Conservation (phyloP, 495 filamentous ascomycete species). For the Parathielavia appendiculata region DNA sequence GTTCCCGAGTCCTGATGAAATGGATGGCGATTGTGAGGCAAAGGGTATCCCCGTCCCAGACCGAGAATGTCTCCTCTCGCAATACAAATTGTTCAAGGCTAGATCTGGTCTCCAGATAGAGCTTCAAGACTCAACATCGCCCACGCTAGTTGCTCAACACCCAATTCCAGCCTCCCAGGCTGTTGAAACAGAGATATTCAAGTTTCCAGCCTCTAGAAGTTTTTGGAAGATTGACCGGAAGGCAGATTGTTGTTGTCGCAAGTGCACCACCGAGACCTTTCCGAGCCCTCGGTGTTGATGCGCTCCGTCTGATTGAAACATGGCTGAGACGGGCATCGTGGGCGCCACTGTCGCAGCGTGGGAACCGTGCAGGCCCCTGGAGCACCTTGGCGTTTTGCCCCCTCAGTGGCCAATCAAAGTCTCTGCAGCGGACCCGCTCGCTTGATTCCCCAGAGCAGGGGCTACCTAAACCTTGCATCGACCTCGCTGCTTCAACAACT, state of each 20-base stretch:
- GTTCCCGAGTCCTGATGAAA: background rate
- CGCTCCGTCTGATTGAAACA: slow-evolving; percentile 35
- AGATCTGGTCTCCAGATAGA: no score
- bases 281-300: slow-evolving; percentile 18
- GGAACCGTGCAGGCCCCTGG: slow-evolving; percentile 18
- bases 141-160: no score
- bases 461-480: slow-evolving; percentile 9
- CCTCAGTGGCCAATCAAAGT: slow-evolving; percentile 19
- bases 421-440: background rate
- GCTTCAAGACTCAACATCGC: no score
- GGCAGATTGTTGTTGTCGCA: slow-evolving; percentile 23
- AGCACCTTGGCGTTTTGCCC: slow-evolving; percentile 22
- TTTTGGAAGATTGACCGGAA: slow-evolving; percentile 14
- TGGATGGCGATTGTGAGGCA: slow-evolving; percentile 4
- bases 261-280: slow-evolving; percentile 10
- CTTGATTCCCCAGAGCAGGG: slow-evolving; percentile 1
- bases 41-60: background rate
- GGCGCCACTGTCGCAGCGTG: slow-evolving; percentile 26
- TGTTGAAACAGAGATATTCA: no score
- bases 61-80: background rate
- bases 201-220: no score
- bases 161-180: no score
- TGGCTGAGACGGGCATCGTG: slow-evolving; percentile 30
- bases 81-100: background rate
- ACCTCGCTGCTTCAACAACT: slow-evolving; percentile 28